Evolutionary conservation across 345 rosid genomes (phyloP), one percentile per base, ranked within the genome.

Genomic region (Sonneratia caseolaris): DNA sequence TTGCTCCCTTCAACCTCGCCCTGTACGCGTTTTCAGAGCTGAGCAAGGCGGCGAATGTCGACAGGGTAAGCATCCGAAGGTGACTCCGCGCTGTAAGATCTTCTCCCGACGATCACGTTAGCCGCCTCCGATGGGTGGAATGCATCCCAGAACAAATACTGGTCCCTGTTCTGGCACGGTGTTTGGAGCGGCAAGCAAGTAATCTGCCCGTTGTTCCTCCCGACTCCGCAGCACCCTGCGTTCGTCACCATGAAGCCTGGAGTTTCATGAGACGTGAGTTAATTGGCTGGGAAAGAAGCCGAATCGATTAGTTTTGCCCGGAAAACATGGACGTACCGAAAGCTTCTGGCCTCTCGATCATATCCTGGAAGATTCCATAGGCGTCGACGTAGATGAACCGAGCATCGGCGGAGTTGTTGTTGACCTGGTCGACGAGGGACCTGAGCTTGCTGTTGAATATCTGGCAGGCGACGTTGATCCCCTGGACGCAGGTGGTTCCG

Each of bases 71-170:
- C 78, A 14, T 76, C 78, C 1, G 71, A 49, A 3, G 75, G 59
- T 32, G 75, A 72, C 68, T 76, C 68, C 6, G 79, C 72, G 0
- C 3, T 16, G 70, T 86, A 86, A 56, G 89, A 72, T 62, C 84
- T 75, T 75, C 74, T 71, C 9, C 83, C 87, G 2, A 76, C 38
- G 3, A 82, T 15, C 9, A 64, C 5, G 38, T 80, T 82, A 7
- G 80, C 83, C 13, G 79, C 79, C 69, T 83, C 89, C 2, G 81
- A 64, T 1, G 87, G 87, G 77, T 86, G 87, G 49, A 77, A 79
- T 14, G 83, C 82, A 62, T 86, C 89, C 83, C 85, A 83, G 51
- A 86, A 86, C 71, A 79, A 22, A 65, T 73, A 70, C 22, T 72
- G 66, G 24, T 18, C 53, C 18, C 89, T 75, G 59, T 74, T 79